A percentile compares a stretch with the other conserved stretches of the same genome.
These are phyloP conservation scores for Rhododendron kiyosumense DNA, from an alignment of 148 eudicot species.

Conservation along the genomic window DNA sequence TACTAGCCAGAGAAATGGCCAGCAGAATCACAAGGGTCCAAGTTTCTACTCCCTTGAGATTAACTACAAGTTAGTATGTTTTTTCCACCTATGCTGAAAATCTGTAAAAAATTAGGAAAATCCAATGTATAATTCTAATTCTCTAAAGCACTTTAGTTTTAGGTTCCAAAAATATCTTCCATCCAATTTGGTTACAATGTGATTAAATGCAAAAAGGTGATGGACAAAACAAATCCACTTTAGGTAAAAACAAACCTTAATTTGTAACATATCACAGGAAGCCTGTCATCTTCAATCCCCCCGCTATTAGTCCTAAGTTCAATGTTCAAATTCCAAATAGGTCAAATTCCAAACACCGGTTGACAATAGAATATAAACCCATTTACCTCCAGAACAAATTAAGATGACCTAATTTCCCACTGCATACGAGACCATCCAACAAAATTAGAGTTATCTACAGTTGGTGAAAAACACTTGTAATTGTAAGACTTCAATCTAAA, in stretches of 20 bases:
- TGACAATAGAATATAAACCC: neutral
- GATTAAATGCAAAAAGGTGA: neutral
- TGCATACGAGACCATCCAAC: neutral
- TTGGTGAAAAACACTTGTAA: neutral
- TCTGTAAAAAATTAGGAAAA: neutral
- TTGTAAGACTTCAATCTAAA: too few species aligned
- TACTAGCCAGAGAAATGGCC: neutral
- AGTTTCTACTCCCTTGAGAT: neutral
- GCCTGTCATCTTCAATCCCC: neutral
- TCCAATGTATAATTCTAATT: neutral
- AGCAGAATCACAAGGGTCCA: constrained; percentile 1
- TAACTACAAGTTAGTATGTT: neutral
- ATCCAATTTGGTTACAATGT: neutral
- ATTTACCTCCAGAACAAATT: neutral
- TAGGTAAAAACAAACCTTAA: neutral
- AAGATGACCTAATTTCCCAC: neutral
- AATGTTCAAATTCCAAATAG: neutral
- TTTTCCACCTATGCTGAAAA: neutral
- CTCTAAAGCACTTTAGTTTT: neutral
- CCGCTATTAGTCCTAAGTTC: neutral
- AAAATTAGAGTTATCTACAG: neutral
- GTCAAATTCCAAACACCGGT: neutral
- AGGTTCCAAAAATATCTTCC: neutral
- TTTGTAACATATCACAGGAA: neutral
- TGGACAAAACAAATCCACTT: too few species aligned